phyloP scores from a whole-genome alignment of 768 basidiomycete species.

The Coprinopsis cinerea region DNA sequence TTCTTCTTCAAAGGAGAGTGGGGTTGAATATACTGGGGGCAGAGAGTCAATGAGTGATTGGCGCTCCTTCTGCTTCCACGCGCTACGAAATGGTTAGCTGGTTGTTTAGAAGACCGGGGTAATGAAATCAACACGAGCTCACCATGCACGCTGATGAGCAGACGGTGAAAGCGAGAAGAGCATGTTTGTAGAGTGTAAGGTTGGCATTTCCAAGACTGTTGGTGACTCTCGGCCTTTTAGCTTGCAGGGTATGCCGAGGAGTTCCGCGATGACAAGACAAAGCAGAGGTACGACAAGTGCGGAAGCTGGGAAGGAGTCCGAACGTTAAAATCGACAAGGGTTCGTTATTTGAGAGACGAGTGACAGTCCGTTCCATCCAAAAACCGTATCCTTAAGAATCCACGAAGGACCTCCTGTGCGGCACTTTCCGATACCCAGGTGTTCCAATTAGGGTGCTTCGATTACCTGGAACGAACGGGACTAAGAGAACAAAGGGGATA shows the following conservation, averaged over 20 bases:
- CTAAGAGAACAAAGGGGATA: background rate
- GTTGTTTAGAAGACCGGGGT: background rate
- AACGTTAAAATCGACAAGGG: slow-evolving; percentile 15
- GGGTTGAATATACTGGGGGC: slow-evolving; percentile 29
- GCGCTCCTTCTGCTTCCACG: slow-evolving; percentile 40
- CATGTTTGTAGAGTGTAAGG: slow-evolving; percentile 25
- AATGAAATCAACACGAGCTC: slow-evolving; percentile 17
- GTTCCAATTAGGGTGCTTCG: slow-evolving; percentile 4
- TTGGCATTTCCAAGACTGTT: slow-evolving; percentile 14
- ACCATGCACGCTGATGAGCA: slow-evolving; percentile 37
- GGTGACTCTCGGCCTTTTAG: slow-evolving; percentile 21
- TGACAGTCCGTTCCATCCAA: slow-evolving; percentile 19
- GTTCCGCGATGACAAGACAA: slow-evolving; percentile 19
- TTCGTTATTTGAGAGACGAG: slow-evolving; percentile 15
- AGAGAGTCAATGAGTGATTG: slow-evolving; percentile 37
- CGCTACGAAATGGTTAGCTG: slow-evolving; percentile 22
- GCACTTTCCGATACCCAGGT: slow-evolving; percentile 2
- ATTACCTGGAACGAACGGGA: slow-evolving; percentile 4
- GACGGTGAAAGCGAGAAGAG: slow-evolving; percentile 30
- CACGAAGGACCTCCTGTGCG: slow-evolving; percentile 8
- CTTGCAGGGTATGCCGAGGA: slow-evolving; percentile 23
- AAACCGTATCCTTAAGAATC: slow-evolving; percentile 21
- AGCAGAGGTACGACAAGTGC: slow-evolving; percentile 22
- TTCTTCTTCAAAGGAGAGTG: slow-evolving; percentile 38
- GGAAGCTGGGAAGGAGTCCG: slow-evolving; percentile 23